phyloP scores from a whole-genome alignment of 2,329 filamentous ascomycete species.

The Beauveria medogensis region DNA sequence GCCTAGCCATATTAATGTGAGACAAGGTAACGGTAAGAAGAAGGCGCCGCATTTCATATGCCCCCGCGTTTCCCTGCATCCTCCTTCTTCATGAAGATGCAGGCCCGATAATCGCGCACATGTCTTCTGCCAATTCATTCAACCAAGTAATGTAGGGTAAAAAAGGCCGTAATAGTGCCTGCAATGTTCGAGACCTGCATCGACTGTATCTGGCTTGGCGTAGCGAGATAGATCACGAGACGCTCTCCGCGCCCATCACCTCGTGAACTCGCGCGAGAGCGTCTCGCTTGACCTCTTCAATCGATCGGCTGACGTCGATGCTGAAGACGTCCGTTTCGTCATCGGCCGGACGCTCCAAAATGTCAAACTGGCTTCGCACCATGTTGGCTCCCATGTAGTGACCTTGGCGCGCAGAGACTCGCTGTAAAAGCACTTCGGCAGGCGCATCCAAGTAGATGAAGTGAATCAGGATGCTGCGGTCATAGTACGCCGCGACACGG shows the following conservation, averaged over 20 bases:
- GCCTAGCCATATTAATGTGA: constrained; percentile 2
- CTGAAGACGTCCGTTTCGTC: constrained; percentile 66
- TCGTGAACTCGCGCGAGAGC: constrained; percentile 49
- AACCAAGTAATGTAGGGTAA: not conserved
- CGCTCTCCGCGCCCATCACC: constrained; percentile 32
- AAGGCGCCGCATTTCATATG: not conserved
- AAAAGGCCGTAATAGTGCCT: not conserved
- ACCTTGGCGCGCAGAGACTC: constrained; percentile 65
- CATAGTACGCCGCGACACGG: constrained; percentile 69
- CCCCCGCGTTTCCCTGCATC: not conserved
- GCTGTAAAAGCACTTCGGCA: constrained; percentile 65
- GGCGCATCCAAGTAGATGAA: constrained; percentile 85
- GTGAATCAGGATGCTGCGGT: constrained; percentile 67
- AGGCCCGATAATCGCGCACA: not conserved
- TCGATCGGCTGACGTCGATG: constrained; percentile 56
- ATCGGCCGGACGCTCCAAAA: constrained; percentile 69
- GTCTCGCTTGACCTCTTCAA: constrained; percentile 52
- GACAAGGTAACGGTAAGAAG: constrained; percentile 1
- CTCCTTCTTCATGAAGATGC: not conserved
- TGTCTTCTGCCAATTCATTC: not conserved
- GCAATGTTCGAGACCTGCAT: not conserved
- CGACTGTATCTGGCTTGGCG: not conserved
- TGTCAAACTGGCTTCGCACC: constrained; percentile 86
- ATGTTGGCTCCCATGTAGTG: constrained; percentile 97
- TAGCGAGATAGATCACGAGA: constrained; percentile 5